Evolutionary conservation across 148 eudicot species (phyloP), one percentile per base, ranked within the genome.

Genomic region (Polygonum maritimum): DNA sequence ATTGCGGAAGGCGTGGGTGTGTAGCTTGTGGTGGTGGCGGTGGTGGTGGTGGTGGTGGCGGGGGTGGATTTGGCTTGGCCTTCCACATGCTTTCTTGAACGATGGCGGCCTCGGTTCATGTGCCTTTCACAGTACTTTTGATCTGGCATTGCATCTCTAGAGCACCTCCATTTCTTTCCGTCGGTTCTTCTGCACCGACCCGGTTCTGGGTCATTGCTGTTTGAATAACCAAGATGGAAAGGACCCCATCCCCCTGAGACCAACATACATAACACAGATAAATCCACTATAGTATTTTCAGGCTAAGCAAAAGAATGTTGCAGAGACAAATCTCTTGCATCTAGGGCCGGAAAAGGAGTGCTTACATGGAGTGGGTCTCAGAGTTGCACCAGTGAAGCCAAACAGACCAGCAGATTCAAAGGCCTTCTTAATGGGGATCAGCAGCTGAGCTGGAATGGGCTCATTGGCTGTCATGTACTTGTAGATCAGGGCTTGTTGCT

Each of bases 61-160:
- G 71, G 3, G 69, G 69, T 40, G 38, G 74, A 26, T 74, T 48
- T 72, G 2, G 33, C 74, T 72, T 79, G 87, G 87, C 83, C 85
- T 84, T 84, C 87, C 97, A 92, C 97, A 88, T 82, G 97, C 97
- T 92, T 92, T 92, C 97, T 92, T 92, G 97, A 92, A 92, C 97
- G 97, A 82, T 92, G 94, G 73, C 97, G 97, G 87, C 95, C 92
- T 70, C 95, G 82, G 77, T 90, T 92, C n/a, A 90, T 88, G 84
- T 92, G 97, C 81, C 92, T 84, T 80, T 92, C 97, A 82, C 97
- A 92, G 81, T 92, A 92, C 77, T 92, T 92, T 79, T 90, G 92
- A 60, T 92, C 97, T 55, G 92, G 89, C 78, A 92, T 91, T 13
- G 92, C 92, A 74, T 90, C 97, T 84, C 89, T 82, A 22, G 97